Conservation (phyloP, 2,329 filamentous ascomycete genomes). For the Byssoonygena ceratinophila region DNA sequence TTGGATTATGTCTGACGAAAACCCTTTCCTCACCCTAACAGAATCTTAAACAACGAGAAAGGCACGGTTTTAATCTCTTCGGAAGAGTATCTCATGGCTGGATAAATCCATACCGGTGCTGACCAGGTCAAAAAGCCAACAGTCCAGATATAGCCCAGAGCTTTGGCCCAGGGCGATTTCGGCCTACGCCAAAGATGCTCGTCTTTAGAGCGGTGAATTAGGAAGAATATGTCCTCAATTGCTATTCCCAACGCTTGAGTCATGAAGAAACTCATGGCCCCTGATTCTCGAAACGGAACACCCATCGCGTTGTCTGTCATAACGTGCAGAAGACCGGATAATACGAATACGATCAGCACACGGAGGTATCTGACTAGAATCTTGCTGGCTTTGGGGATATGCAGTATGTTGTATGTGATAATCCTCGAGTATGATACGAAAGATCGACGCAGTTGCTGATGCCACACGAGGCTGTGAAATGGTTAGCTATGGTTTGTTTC, state of each 20-base stretch:
- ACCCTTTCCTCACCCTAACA: neutral
- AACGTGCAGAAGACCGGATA: constrained; percentile 13
- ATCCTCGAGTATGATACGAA: neutral
- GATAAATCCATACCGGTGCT: constrained; percentile 6
- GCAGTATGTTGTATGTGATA: constrained; percentile 4
- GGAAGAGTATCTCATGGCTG: neutral
- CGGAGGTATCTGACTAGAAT: constrained; percentile 8
- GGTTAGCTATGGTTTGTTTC: neutral
- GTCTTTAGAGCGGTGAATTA: neutral
- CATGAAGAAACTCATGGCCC: constrained; percentile 10
- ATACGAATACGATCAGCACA: constrained; percentile 6
- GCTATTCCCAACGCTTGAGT: constrained; percentile 12
- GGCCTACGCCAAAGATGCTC: neutral
- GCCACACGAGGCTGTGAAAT: constrained; percentile 2
- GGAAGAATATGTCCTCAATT: constrained; percentile 11
- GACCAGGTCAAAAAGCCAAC: constrained; percentile 10
- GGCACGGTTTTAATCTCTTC: neutral
- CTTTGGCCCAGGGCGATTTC: neutral
- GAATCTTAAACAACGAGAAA: neutral
- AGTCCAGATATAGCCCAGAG: constrained; percentile 13
- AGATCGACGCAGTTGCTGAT: constrained; percentile 5
- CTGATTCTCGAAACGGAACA: constrained; percentile 9
- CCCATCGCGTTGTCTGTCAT: constrained; percentile 7
- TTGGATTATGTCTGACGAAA: neutral
- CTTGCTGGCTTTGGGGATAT: neutral